These are phyloP conservation scores for Phoma herbarum DNA, from an alignment of 2,329 filamentous ascomycete species.

Conservation along the genomic window DNA sequence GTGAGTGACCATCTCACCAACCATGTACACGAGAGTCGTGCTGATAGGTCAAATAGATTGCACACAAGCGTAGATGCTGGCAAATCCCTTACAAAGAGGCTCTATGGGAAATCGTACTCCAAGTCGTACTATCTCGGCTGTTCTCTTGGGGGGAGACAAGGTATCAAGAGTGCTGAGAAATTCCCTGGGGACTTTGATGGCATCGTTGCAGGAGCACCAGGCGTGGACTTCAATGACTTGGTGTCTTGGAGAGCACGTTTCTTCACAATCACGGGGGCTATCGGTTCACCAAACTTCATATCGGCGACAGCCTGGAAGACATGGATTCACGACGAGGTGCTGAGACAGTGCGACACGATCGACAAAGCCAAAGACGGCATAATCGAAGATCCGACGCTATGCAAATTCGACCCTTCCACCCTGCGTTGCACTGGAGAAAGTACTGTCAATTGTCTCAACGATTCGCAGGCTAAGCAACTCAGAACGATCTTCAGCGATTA, in stretches of 20 bases:
- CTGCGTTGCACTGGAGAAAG: constrained; percentile 44
- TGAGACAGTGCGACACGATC: constrained; percentile 60
- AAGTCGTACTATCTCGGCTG: constrained; percentile 53
- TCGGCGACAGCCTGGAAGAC: constrained; percentile 32
- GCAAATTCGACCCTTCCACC: constrained; percentile 49
- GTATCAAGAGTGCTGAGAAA: constrained; percentile 36
- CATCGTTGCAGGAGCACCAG: constrained; percentile 46
- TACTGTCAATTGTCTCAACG: constrained; percentile 53
- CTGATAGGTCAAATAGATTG: constrained; percentile 27
- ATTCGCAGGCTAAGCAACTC: constrained; percentile 55
- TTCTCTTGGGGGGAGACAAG: constrained; percentile 48
- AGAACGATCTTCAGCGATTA: constrained; percentile 54
- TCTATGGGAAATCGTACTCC: constrained; percentile 49
- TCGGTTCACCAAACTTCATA: constrained; percentile 37
- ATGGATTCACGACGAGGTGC: constrained; percentile 54
- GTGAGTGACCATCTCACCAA: constrained; percentile 11
- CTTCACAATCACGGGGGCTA: constrained; percentile 39
- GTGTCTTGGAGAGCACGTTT: constrained; percentile 43
- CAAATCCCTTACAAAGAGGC: constrained; percentile 49
- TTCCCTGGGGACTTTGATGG: constrained; percentile 49
- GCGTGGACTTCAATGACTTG: constrained; percentile 42
- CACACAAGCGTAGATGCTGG: constrained; percentile 53
- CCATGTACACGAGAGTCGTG: too few species aligned
- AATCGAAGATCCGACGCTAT: constrained; percentile 54
- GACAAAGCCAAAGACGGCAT: constrained; percentile 60